Percentiles rank a stretch among this genome's conserved stretches.
phyloP scores from a whole-genome alignment of 208 protist species.

The Acanthamoeba sp. region DNA sequence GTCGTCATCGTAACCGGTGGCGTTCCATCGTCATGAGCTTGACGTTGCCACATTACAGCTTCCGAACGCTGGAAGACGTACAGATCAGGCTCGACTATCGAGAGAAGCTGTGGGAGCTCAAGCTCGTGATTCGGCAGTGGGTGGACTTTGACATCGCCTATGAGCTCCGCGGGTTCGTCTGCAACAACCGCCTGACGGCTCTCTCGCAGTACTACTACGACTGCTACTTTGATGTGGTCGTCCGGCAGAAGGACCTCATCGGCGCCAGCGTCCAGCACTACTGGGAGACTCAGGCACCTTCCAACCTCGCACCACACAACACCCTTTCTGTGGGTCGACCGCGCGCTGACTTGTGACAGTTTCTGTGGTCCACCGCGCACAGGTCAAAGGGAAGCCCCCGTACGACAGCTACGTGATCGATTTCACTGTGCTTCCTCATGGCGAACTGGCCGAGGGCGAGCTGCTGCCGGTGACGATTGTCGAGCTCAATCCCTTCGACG shows the following conservation, averaged over 20 bases:
- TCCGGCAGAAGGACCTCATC: slow-evolving; percentile 36
- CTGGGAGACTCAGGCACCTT: slow-evolving; percentile 41
- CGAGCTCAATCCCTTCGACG: slow-evolving; percentile 71
- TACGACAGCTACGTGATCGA: slow-evolving; percentile 73
- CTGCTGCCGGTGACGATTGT: slow-evolving; percentile 60
- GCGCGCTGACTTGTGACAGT: too few species aligned
- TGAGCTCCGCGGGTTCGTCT: slow-evolving; percentile 68
- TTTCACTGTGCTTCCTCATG: slow-evolving; percentile 42
- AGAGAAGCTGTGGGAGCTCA: slow-evolving; percentile 67
- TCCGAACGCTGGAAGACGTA: slow-evolving; percentile 53
- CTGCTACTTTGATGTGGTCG: slow-evolving; percentile 69
- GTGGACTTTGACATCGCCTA: slow-evolving; percentile 71
- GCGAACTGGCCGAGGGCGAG: background rate
- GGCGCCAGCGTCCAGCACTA: slow-evolving; percentile 58
- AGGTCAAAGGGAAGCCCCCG: slow-evolving; percentile 64
- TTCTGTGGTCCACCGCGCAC: background rate
- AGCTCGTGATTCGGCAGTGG: slow-evolving; percentile 65
- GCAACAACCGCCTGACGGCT: slow-evolving; percentile 66
- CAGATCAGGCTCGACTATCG: slow-evolving; percentile 23
- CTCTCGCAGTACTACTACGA: slow-evolving; percentile 76
- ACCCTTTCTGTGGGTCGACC: too few species aligned
- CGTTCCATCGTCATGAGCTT: too few species aligned
- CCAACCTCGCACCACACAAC: background rate
- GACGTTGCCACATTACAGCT: too few species aligned
- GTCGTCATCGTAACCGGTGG: background rate